Conservation (phyloP, 1,284 basidiomycete species). For the Tilletia walkeri region DNA sequence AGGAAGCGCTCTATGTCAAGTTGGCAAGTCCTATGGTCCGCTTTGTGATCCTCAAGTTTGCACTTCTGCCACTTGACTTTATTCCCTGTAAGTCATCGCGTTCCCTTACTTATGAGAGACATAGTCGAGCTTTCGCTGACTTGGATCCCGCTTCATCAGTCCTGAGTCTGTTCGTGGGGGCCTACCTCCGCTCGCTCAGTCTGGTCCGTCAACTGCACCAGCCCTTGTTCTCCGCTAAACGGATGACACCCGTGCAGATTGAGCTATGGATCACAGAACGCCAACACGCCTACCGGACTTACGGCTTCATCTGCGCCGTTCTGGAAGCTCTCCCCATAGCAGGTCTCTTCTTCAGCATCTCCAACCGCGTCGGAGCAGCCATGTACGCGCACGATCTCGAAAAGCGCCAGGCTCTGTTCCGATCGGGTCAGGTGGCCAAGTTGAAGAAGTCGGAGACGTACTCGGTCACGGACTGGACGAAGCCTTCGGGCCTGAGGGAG, state of each 20-base stretch:
- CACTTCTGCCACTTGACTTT: slow-evolving; percentile 46
- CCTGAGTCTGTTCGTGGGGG: slow-evolving; percentile 17
- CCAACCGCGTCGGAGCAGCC: slow-evolving; percentile 53
- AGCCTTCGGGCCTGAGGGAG: slow-evolving; percentile 1
- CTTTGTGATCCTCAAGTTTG: slow-evolving; percentile 39
- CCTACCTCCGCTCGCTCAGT: slow-evolving; percentile 33
- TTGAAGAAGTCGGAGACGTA: slow-evolving; percentile 23
- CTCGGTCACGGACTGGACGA: not conserved
- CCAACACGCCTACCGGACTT: slow-evolving; percentile 40
- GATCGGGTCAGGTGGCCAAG: slow-evolving; percentile 25
- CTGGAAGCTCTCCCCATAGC: slow-evolving; percentile 48
- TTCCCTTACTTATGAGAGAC: not conserved
- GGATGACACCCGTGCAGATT: slow-evolving; percentile 49
- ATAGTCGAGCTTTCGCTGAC: not conserved
- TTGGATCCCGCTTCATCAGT: not conserved
- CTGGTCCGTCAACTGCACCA: slow-evolving; percentile 37
- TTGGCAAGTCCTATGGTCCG: slow-evolving; percentile 38
- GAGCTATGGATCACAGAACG: slow-evolving; percentile 52
- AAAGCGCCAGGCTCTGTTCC: slow-evolving; percentile 48
- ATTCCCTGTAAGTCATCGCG: slow-evolving; percentile 31
- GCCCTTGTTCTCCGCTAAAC: slow-evolving; percentile 46
- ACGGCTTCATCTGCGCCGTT: slow-evolving; percentile 46
- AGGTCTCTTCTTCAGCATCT: slow-evolving; percentile 48
- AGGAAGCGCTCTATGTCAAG: slow-evolving; percentile 38
- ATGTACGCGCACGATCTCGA: slow-evolving; percentile 54